Conservation (phyloP, 805 yeast genomes). For the Candida methanosorbosa region DNA sequence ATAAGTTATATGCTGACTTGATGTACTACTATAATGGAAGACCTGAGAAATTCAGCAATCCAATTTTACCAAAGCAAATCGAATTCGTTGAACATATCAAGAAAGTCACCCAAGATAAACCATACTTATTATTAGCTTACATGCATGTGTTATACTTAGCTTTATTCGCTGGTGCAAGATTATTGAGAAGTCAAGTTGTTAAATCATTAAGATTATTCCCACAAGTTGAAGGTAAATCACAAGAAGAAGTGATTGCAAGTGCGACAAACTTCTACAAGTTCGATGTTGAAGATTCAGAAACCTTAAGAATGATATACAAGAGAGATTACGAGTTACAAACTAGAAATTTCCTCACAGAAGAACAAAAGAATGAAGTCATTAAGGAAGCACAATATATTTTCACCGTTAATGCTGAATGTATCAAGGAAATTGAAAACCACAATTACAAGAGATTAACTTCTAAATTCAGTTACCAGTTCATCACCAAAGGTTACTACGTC, state of each 20-base stretch:
- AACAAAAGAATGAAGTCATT: constrained; percentile 61
- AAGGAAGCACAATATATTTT: constrained; percentile 61
- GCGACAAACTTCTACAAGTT: constrained; percentile 71
- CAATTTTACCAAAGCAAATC: constrained; percentile 54
- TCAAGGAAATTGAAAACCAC: constrained; percentile 59
- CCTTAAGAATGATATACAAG: constrained; percentile 58
- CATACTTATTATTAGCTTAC: constrained; percentile 67
- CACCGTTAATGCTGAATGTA: constrained; percentile 48
- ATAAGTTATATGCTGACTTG: constrained; percentile 50
- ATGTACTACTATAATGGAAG: constrained; percentile 55
- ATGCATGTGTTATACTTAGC: constrained; percentile 83
- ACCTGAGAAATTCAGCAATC: constrained; percentile 44
- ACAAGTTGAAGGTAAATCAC: constrained; percentile 55
- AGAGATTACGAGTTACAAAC: constrained; percentile 73
- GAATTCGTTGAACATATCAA: constrained; percentile 55
- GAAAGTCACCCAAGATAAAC: constrained; percentile 46
- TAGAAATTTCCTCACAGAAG: constrained; percentile 59
- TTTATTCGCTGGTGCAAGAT: constrained; percentile 77
- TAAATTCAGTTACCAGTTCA: constrained; percentile 44
- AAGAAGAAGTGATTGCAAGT: constrained; percentile 47
- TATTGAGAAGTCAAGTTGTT: constrained; percentile 58
- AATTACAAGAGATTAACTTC: constrained; percentile 50
- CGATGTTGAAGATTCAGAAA: constrained; percentile 55
- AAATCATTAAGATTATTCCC: constrained; percentile 71
- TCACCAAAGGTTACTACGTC: constrained; percentile 44